These are phyloP conservation scores for Pythium folliculosum DNA, from an alignment of 352 stramenopile genomes.

Conservation along the genomic window DNA sequence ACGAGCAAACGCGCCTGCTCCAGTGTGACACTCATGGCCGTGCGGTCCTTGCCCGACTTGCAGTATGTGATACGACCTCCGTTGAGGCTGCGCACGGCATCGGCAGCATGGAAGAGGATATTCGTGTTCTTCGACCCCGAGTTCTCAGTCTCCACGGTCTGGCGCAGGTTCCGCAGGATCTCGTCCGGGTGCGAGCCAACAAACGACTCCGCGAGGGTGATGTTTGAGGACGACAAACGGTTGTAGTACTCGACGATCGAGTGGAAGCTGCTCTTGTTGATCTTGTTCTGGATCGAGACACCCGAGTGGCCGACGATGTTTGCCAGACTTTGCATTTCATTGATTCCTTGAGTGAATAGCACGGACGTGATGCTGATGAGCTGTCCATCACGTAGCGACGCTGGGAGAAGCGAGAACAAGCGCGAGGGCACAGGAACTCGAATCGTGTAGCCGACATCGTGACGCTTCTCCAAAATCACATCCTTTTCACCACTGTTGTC, in stretches of 20 bases:
- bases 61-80: slow-evolving; percentile 95
- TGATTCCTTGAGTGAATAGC: slow-evolving; percentile 91
- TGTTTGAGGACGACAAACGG: slow-evolving; percentile 44
- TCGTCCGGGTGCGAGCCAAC: slow-evolving; percentile 68
- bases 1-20: slow-evolving; percentile 92
- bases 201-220: slow-evolving; percentile 45
- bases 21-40: slow-evolving; percentile 96
- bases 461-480: slow-evolving; percentile 63
- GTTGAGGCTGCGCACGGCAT: slow-evolving; percentile 90
- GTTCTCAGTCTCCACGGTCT: slow-evolving; percentile 73
- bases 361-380: slow-evolving; percentile 78
- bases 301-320: slow-evolving; percentile 86
- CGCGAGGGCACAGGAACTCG: slow-evolving; percentile 45
- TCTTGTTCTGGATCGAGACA: slow-evolving; percentile 82
- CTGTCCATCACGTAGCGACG: slow-evolving; percentile 46
- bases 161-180: slow-evolving; percentile 63
- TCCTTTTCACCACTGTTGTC: slow-evolving; percentile 29
- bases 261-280: slow-evolving; percentile 78
- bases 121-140: slow-evolving; percentile 85
- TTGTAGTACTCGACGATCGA: slow-evolving; percentile 82
- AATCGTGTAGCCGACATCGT: slow-evolving; percentile 71
- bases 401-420: slow-evolving; percentile 53
- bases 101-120: slow-evolving; percentile 80
- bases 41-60: slow-evolving; percentile 98
- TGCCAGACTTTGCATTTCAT: slow-evolving; percentile 92